Evolutionary conservation across 78 protist species (phyloP), one percentile per base, ranked within the genome.

Genomic region (Goniomonas avonlea): DNA sequence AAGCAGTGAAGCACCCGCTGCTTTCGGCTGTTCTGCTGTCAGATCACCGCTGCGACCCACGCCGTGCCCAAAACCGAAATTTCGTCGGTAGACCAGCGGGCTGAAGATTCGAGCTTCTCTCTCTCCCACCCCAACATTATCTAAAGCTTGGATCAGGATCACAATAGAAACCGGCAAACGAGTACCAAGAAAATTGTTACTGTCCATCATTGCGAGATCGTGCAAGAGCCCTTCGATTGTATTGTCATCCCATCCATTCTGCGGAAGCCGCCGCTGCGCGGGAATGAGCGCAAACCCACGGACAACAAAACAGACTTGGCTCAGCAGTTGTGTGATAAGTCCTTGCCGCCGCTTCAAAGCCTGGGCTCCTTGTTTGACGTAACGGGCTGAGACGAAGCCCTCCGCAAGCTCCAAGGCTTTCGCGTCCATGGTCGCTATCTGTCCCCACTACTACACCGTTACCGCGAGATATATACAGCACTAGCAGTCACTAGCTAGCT

Each of bases 1-100:
- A 13, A 96, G 11, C n/a, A 96, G 86, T 8, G 99, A 94, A 37
- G 98, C 91, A 13, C 99, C 99, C 2, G 99, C 98, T 1, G 99
- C 99, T 79, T 98, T 98, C 1, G 99, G 99, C 76, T 98, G 99
- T 32, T 73, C 82, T 15, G 93, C 98, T 3, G 79, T 76, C 8
- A 97, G 79, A 81, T 97, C 98, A 15, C 99, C 99, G 7, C 89
- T 76, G 21, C 99, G 84, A 39, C 99, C 99, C 31, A 98, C 85
- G 34, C 99, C 99, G 58, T 86, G 90, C 27, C 38, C 82, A 43
- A 73, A 31, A 37, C 87, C 73, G n/a, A 43, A 77, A 45, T 91
- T 82, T 3, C 94, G 61, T 27, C 59, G 31, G 0, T 40, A 29
- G 1, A 98, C 98, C 8, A 93, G 32, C 2, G 78, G n/a, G 69